Evolutionary conservation across 805 yeast genomes (phyloP).

Genomic region (Yamadazyma ubonensis): DNA sequence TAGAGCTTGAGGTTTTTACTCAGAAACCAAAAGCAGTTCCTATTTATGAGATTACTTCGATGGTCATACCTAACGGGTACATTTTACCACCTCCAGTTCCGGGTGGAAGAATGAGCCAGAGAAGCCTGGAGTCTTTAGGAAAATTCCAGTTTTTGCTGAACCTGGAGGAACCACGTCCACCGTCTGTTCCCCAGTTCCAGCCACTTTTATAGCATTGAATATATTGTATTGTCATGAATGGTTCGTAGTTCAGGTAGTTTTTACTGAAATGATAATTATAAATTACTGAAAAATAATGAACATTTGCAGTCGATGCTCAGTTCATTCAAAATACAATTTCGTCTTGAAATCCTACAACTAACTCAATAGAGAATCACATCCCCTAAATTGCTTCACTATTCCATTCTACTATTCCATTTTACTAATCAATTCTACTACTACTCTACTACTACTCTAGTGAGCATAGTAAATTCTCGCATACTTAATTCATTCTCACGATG

Average conservation of each 20-base stretch:
- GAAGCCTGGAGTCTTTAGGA: constrained; percentile 6
- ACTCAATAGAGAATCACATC: too few species aligned
- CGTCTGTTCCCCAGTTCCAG: constrained; percentile 32
- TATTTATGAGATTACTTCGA: constrained; percentile 35
- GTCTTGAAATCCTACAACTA: too few species aligned
- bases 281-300: too few species aligned
- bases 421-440: too few species aligned
- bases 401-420: too few species aligned
- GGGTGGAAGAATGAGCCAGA: constrained; percentile 11
- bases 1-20: constrained; percentile 39
- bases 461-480: too few species aligned
- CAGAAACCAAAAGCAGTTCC: constrained; percentile 35
- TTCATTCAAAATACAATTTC: too few species aligned
- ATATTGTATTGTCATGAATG: not conserved
- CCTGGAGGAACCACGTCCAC: constrained; percentile 26
- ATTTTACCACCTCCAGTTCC: constrained; percentile 35
- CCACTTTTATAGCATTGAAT: constrained; percentile 22
- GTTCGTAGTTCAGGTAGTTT: not conserved
- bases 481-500: too few species aligned
- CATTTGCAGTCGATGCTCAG: too few species aligned
- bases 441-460: too few species aligned
- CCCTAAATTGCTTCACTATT: too few species aligned
- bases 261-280: too few species aligned
- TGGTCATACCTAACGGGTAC: constrained; percentile 23
- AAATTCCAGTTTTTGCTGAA: constrained; percentile 22